Evolutionary conservation across 495 filamentous ascomycete genomes (phyloP).

Genomic region (Trichoderma gamsii): DNA sequence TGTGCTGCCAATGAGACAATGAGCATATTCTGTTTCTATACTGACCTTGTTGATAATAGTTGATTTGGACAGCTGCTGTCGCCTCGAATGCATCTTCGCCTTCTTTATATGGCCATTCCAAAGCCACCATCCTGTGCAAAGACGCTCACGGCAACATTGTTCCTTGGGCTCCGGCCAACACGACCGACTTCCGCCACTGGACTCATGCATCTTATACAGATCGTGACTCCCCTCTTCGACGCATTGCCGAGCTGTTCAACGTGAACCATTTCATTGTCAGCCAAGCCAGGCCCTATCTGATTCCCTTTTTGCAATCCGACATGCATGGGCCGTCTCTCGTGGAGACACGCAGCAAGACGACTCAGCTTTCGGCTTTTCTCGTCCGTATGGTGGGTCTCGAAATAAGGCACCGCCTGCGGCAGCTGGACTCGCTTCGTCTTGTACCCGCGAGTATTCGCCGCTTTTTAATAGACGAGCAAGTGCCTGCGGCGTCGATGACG

Average conservation of each 20-base stretch:
- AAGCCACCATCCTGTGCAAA: conserved; percentile 75
- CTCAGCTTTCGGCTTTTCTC: conserved; percentile 54
- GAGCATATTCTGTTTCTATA: background rate
- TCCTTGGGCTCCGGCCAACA: conserved; percentile 68
- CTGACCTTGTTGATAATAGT: conserved; percentile 30
- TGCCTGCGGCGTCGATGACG: conserved; percentile 74
- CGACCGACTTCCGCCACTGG: conserved; percentile 62
- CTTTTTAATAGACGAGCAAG: conserved; percentile 79
- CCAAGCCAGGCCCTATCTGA: conserved; percentile 70
- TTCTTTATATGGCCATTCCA: conserved; percentile 51
- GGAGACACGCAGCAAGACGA: conserved; percentile 51
- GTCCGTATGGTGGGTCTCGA: conserved; percentile 67
- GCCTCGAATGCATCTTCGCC: conserved; percentile 80
- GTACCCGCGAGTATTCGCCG: conserved; percentile 64
- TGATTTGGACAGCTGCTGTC: conserved; percentile 90
- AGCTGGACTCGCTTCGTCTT: conserved; percentile 70
- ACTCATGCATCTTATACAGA: conserved; percentile 63
- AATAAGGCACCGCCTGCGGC: conserved; percentile 72
- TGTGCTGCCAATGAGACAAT: conserved; percentile 27
- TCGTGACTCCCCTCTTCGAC: conserved; percentile 70
- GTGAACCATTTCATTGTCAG: conserved; percentile 83
- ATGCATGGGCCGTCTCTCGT: conserved; percentile 65
- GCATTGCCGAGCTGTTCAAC: conserved; percentile 89
- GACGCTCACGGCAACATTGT: conserved; percentile 69
- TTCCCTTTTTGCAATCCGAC: conserved; percentile 79